phyloP scores from a whole-genome alignment of 2,329 filamentous ascomycete genomes.

The Colletotrichum sp. region DNA sequence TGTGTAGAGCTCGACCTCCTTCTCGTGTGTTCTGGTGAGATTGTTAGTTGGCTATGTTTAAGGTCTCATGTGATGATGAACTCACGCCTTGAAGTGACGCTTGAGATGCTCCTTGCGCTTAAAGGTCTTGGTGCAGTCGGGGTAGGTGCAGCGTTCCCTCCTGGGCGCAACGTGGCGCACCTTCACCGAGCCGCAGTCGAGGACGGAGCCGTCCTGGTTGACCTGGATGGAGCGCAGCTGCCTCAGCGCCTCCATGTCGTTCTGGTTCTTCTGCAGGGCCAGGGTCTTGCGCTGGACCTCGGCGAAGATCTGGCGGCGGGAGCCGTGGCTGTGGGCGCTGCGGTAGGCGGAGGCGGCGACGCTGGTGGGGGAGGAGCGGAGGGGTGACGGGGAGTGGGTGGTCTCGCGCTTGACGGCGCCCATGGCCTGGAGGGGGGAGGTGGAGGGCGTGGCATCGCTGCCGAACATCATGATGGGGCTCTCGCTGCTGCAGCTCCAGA shows the following conservation, averaged over 20 bases:
- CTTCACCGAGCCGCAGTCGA: constrained; percentile 19
- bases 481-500: constrained; percentile 45
- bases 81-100: constrained; percentile 58
- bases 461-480: constrained; percentile 46
- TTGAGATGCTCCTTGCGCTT: constrained; percentile 62
- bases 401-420: constrained; percentile 39
- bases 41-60: constrained; percentile 24
- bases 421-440: constrained; percentile 33
- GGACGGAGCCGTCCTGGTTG: constrained; percentile 16
- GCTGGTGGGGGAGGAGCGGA: constrained; percentile 34
- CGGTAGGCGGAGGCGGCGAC: constrained; percentile 31
- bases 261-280: constrained; percentile 48
- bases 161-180: constrained; percentile 24
- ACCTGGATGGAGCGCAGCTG: constrained; percentile 20
- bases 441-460: constrained; percentile 30
- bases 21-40: constrained; percentile 16
- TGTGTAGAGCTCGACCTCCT: constrained; percentile 20
- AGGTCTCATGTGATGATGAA: constrained; percentile 7
- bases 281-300: constrained; percentile 49
- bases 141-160: constrained; percentile 44
- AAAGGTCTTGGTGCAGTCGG: constrained; percentile 53
- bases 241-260: constrained; percentile 23
- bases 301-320: constrained; percentile 44
- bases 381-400: constrained; percentile 32
- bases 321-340: constrained; percentile 27